phyloP scores from a whole-genome alignment of 352 stramenopile species.

The Globisporangium rhizosaccharum region DNA sequence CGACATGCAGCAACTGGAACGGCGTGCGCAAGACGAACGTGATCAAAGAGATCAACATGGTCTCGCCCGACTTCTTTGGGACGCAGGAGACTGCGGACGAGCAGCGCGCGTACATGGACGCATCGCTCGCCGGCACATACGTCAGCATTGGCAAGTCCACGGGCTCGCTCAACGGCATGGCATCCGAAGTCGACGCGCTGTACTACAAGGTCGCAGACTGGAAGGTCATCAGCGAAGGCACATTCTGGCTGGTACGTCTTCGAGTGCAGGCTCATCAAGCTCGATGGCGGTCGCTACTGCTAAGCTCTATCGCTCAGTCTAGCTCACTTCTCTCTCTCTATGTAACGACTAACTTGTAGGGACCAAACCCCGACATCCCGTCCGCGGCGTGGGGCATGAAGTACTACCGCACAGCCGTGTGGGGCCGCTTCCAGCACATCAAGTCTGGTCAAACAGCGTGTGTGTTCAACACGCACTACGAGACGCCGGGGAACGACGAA shows the following conservation, averaged over 20 bases:
- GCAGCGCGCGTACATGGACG: constrained; percentile 59
- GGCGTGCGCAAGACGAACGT: constrained; percentile 63
- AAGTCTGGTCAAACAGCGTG: constrained; percentile 56
- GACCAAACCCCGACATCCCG: constrained; percentile 40
- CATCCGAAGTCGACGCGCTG: constrained; percentile 52
- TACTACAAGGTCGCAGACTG: constrained; percentile 63
- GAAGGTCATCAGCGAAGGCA: constrained; percentile 49
- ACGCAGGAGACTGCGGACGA: constrained; percentile 79
- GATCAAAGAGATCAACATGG: constrained; percentile 41
- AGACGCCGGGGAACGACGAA: constrained; percentile 70
- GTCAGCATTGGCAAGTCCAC: constrained; percentile 49
- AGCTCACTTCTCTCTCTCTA: not conserved
- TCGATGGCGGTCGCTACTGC: not conserved
- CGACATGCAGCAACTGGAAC: constrained; percentile 56
- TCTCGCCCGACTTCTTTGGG: constrained; percentile 65
- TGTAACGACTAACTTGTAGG: constrained; percentile 9
- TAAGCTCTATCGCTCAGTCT: not conserved
- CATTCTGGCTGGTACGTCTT: constrained; percentile 51
- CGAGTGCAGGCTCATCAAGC: too few relatives aligned
- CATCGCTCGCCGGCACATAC: constrained; percentile 47
- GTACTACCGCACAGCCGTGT: constrained; percentile 70
- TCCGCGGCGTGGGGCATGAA: constrained; percentile 56
- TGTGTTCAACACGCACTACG: constrained; percentile 79
- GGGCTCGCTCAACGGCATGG: constrained; percentile 54
- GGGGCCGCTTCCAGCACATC: constrained; percentile 68